Base-by-base conservation (phyloP, 352 stramenopile genomes). In the Pythium rishiriense region DNA sequence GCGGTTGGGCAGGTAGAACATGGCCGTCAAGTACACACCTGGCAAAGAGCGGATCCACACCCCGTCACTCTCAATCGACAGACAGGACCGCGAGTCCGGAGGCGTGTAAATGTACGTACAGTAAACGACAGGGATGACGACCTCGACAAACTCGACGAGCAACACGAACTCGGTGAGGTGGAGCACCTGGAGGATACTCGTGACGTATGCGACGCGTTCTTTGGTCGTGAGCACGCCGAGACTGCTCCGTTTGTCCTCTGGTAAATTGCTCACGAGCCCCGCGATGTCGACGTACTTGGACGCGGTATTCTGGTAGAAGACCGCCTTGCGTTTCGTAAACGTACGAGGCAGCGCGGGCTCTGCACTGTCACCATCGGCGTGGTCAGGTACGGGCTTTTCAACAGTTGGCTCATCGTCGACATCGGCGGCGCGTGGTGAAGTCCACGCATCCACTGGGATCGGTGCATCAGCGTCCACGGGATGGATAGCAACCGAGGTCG, bases 61-160 rank as follows among this genome's bases (percentile, higher is more conserved):
- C n/a, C n/a, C n/a, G n/a, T n/a, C n/a, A n/a, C n/a, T n/a, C n/a
- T n/a, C n/a, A n/a, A n/a, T n/a, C n/a, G n/a, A n/a, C n/a, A n/a
- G n/a, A n/a, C n/a, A n/a, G n/a, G n/a, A n/a, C n/a, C n/a, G n/a
- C n/a, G n/a, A n/a, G n/a, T n/a, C n/a, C n/a, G n/a, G n/a, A n/a
- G n/a, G n/a, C n/a, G n/a, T n/a, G n/a, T n/a, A n/a, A n/a, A n/a
- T n/a, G 4, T 19, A 52, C 52, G 17, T 53, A 74, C 67, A 35
- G 51, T 75, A 75, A 17, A 62, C 41, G 21, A 72, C n/a, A 2
- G 68, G 58, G 22, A 75, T 43, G n/a, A 75, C 33, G 26, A 72
- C 55, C 26, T 75, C 68, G 7, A 49, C 53, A 25, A 70, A 69
- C 47, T 68, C 64, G 28, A 66, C 28, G 10, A 75, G 47, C 1